These are phyloP conservation scores for Erythrobasidium hasegawianum DNA, from an alignment of 1,284 basidiomycete species.

Conservation along the genomic window DNA sequence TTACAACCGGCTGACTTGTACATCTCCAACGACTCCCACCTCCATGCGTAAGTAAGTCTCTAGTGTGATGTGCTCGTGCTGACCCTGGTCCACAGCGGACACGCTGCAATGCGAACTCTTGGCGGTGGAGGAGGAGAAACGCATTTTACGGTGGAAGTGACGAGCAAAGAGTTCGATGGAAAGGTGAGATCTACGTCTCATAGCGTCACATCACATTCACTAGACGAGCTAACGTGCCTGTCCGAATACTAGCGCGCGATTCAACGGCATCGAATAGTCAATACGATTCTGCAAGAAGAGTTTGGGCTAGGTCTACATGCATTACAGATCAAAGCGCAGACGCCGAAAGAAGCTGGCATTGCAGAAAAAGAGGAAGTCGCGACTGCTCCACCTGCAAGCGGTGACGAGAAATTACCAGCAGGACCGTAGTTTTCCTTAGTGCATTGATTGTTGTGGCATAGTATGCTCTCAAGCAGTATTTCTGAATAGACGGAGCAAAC, in stretches of 20 bases:
- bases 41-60: slow-evolving; percentile 33
- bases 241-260: slow-evolving; percentile 43
- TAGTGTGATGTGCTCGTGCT: background rate
- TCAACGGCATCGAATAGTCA: slow-evolving; percentile 45
- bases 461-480: too few relatives aligned
- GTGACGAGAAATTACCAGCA: slow-evolving; percentile 6
- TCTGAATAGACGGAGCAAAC: too few relatives aligned
- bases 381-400: slow-evolving; percentile 19
- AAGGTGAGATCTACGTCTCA: too few relatives aligned
- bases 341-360: slow-evolving; percentile 38
- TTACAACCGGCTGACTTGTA: slow-evolving; percentile 35
- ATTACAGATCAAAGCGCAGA: slow-evolving; percentile 43
- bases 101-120: slow-evolving; percentile 42
- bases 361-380: background rate
- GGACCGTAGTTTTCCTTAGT: slow-evolving; percentile 9
- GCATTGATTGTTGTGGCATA: too few relatives aligned
- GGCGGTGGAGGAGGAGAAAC: slow-evolving; percentile 43
- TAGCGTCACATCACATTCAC: too few relatives aligned
- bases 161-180: slow-evolving; percentile 40
- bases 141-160: slow-evolving; percentile 42
- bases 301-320: slow-evolving; percentile 43
- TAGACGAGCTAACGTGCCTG: too few relatives aligned
- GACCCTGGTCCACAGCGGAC: slow-evolving; percentile 32
- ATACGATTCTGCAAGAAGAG: slow-evolving; percentile 41
- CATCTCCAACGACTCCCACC: slow-evolving; percentile 42